Base-by-base conservation (phyloP, 202 grass and related monocot species). In the Bolboschoenoplectus hybrid region DNA sequence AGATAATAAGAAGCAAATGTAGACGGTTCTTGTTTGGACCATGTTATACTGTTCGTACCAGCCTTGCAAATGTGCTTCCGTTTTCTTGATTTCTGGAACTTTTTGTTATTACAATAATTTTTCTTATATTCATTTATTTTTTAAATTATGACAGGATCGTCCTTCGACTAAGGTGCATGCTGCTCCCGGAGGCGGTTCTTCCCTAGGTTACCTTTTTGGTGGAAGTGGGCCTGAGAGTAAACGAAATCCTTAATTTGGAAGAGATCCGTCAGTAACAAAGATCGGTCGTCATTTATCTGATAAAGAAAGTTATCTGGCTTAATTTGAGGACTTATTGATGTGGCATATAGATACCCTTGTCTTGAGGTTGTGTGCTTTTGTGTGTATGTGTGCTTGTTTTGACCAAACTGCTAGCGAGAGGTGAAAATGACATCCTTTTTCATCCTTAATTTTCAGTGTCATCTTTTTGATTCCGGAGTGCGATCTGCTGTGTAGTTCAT, bases 101-200 rank as follows among this genome's bases (percentile, higher is more conserved):
- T 14, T 5, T 80, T 60, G 11, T 45, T 76, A 57, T 49, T 40
- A 74, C 9, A 69, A 68, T 3, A 40, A 14, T 3, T 9, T 26
- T 36, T 2, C 51, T 69, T 43, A 51, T 84, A 20, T 43, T 41
- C 49, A 73, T 45, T 73, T 4, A 3, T 53, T 39, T 71, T 7
- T 60, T 56, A 56, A 34, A 26, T 47, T 77, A 0, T 70, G 12
- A 9, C 85, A 93, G 92, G 92, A 93, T 39, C 92, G 92, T 0
- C 92, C 89, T 8, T 93, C 89, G 4, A 93, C 89, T 39, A 91
- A 93, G 87, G 91, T 93, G 81, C 91, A 93, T 55, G 91, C 91
- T 2, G 89, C 89, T 65, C 91, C 89, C 0, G 91, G 91, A 58
- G 91, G 91, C 10, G 71, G 89, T 32, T 93, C 89, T 9, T 87